Evolutionary conservation across 75 land plant species (phyloP).

Genomic region (Picea glauca): DNA sequence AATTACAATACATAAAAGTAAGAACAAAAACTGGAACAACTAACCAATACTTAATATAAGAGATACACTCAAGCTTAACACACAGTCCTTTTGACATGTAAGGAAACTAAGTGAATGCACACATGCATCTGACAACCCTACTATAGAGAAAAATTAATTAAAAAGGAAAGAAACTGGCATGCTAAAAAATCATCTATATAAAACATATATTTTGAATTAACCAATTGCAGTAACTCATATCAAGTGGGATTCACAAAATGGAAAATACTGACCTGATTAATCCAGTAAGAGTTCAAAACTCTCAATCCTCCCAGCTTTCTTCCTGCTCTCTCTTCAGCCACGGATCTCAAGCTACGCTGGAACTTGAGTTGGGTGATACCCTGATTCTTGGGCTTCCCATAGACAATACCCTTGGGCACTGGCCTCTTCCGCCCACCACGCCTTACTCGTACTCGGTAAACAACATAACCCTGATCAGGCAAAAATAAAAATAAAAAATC

Average conservation of each 20-base stretch:
- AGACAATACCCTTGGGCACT: slow-evolving; percentile 89
- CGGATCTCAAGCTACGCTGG: slow-evolving; percentile 48
- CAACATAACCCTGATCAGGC: slow-evolving; percentile 64
- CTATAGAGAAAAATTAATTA: too few species aligned
- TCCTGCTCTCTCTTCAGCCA: background rate
- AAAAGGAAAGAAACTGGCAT: too few species aligned
- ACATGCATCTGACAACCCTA: too few species aligned
- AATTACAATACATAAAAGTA: background rate
- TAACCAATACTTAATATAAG: too few species aligned
- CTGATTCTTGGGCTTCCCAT: slow-evolving; percentile 76
- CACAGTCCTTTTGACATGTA: too few species aligned
- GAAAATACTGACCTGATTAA: background rate
- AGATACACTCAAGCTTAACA: too few species aligned
- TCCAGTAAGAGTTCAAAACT: slow-evolving; percentile 56
- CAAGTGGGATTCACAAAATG: too few species aligned
- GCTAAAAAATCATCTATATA: too few species aligned
- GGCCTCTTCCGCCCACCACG: slow-evolving; percentile 92
- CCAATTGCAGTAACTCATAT: too few species aligned
- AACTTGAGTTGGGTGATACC: slow-evolving; percentile 93
- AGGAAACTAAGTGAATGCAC: too few species aligned
- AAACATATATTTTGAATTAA: too few species aligned
- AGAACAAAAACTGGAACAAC: background rate
- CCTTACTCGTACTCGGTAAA: slow-evolving; percentile 81
- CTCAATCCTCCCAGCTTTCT: slow-evolving; percentile 14
- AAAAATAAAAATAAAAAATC: too few species aligned